Percentiles rank a stretch among this genome's conserved stretches.
Conservation (phyloP, 2,329 filamentous ascomycete genomes). For the Pestalotiopsis sp. region DNA sequence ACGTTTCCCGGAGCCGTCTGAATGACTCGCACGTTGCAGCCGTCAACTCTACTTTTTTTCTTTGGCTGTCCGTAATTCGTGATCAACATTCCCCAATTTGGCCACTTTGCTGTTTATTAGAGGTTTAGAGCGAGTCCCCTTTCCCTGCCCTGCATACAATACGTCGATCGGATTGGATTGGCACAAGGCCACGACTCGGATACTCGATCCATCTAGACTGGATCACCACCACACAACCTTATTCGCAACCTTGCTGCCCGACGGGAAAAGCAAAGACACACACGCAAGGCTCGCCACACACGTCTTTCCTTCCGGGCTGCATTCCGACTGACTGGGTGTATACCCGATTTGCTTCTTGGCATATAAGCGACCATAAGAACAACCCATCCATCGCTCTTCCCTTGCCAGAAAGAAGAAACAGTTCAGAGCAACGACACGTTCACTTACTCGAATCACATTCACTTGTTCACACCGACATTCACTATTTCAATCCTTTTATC, state of each 20-base stretch:
- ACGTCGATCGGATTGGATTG: neutral
- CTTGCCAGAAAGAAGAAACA: neutral
- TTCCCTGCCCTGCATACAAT: neutral
- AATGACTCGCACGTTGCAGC: slow-evolving; percentile 5
- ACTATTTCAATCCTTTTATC: neutral
- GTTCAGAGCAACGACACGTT: neutral
- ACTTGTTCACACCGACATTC: neutral
- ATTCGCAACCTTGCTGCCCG: slow-evolving; percentile 8
- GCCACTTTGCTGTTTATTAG: neutral
- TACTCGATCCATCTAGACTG: neutral
- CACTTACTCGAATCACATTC: neutral
- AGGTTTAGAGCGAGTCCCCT: neutral
- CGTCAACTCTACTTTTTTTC: neutral
- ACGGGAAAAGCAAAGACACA: neutral
- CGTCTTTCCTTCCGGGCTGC: neutral
- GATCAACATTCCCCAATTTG: neutral
- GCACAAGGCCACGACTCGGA: neutral
- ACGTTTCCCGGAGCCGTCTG: neutral
- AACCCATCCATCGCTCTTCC: neutral
- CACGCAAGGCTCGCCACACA: slow-evolving; percentile 5
- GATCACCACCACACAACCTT: neutral
- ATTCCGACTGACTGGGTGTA: neutral
- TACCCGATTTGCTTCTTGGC: neutral
- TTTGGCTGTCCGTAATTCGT: neutral
- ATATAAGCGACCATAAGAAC: slow-evolving; percentile 1